Evolutionary conservation across 352 stramenopile genomes (phyloP).

Genomic region (Pythium folliculosum): DNA sequence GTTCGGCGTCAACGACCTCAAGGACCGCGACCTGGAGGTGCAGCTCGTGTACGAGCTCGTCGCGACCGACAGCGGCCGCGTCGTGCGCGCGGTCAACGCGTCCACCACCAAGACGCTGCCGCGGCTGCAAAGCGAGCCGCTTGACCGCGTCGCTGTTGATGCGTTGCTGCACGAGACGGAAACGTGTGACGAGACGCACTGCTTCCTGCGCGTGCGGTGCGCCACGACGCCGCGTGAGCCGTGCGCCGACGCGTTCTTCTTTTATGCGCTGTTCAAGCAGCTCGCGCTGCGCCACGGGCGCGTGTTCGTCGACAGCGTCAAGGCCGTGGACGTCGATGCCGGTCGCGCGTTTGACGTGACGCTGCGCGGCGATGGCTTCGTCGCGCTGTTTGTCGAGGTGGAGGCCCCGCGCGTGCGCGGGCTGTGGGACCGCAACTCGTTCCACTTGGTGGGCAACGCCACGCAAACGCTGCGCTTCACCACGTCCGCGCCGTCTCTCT

Average conservation of each 20-base stretch:
- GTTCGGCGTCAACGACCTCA: conserved; percentile 19
- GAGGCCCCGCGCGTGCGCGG: conserved; percentile 46
- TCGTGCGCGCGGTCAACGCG: not conserved
- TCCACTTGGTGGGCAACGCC: conserved; percentile 68
- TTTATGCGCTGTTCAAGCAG: conserved; percentile 74
- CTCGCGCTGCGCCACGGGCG: conserved; percentile 43
- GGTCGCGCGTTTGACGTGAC: conserved; percentile 40
- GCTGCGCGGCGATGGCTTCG: conserved; percentile 47
- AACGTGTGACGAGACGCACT: conserved; percentile 46
- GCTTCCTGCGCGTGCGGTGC: conserved; percentile 57
- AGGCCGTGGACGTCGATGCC: conserved; percentile 14
- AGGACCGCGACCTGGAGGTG: conserved; percentile 8
- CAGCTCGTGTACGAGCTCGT: conserved; percentile 20
- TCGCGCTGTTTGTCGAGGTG: conserved; percentile 82
- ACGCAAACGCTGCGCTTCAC: conserved; percentile 56
- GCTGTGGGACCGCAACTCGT: conserved; percentile 73
- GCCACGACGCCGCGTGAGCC: conserved; percentile 6
- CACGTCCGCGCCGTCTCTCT: conserved; percentile 19
- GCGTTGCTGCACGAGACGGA: conserved; percentile 30
- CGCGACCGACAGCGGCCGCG: conserved; percentile 2
- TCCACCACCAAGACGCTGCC: not conserved
- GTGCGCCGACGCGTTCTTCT: conserved; percentile 58
- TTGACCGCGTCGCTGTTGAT: conserved; percentile 8
- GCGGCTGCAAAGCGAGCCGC: conserved; percentile 9
- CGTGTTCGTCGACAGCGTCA: conserved; percentile 29